phyloP scores from a whole-genome alignment of 192 early-diverging fungal genomes.

The Backusella circina region DNA sequence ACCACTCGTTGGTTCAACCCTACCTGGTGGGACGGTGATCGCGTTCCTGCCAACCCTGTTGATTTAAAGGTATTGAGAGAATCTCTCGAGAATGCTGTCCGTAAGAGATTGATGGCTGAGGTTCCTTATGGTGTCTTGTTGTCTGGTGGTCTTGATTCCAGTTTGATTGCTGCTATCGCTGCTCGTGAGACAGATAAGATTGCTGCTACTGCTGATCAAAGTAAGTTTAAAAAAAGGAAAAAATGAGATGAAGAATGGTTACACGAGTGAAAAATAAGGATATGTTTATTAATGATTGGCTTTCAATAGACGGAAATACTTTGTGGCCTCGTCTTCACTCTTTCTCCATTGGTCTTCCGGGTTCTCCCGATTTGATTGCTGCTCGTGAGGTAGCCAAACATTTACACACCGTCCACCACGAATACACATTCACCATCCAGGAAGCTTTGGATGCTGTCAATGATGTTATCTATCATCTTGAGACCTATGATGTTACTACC shows the following conservation, averaged over 20 bases:
- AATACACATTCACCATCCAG: slow-evolving; percentile 93
- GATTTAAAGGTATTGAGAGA: slow-evolving; percentile 76
- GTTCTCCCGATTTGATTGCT: slow-evolving; percentile 89
- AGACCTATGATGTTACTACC: slow-evolving; percentile 99
- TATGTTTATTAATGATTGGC: background rate
- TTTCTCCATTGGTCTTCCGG: slow-evolving; percentile 93
- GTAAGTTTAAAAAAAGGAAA: slow-evolving; percentile 7
- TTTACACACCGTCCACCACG: slow-evolving; percentile 92
- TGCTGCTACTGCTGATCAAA: slow-evolving; percentile 60
- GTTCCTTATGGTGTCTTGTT: slow-evolving; percentile 97
- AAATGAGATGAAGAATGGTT: background rate
- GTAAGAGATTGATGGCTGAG: slow-evolving; percentile 96
- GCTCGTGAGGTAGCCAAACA: slow-evolving; percentile 88
- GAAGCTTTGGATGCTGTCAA: slow-evolving; percentile 95
- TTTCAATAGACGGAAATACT: slow-evolving; percentile 40
- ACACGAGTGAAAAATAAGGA: background rate
- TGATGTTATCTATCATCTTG: slow-evolving; percentile 96
- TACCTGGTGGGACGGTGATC: slow-evolving; percentile 76
- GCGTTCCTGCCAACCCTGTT: slow-evolving; percentile 46
- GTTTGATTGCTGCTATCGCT: slow-evolving; percentile 93
- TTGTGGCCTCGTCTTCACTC: slow-evolving; percentile 91
- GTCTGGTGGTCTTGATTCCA: slow-evolving; percentile 94
- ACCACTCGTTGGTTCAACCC: slow-evolving; percentile 89
- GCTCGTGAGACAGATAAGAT: slow-evolving; percentile 76
- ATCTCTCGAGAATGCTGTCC: slow-evolving; percentile 80